Conservation (phyloP, 1,284 basidiomycete species). For the Malassezia cuniculi region DNA sequence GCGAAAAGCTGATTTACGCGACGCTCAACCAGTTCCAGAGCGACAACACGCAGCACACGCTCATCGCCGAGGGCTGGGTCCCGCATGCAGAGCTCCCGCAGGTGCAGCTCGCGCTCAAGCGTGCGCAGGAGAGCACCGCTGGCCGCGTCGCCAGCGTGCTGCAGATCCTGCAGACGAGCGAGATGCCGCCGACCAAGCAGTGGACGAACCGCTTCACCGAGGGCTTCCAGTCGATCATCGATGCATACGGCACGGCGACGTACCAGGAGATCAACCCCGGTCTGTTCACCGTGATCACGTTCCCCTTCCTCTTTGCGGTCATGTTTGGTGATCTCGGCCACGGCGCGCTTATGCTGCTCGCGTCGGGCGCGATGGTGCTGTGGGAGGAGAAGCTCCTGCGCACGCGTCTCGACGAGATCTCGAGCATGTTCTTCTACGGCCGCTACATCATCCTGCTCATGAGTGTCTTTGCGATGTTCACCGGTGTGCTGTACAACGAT, state of each 20-base stretch:
- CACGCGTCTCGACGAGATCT: constrained; percentile 69
- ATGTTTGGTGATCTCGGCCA: constrained; percentile 99
- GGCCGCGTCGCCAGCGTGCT: constrained; percentile 83
- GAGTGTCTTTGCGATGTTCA: constrained; percentile 83
- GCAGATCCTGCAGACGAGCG: constrained; percentile 75
- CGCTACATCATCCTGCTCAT: constrained; percentile 97
- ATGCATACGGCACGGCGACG: constrained; percentile 83
- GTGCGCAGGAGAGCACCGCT: constrained; percentile 90
- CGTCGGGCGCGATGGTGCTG: constrained; percentile 71
- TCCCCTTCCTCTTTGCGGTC: constrained; percentile 97
- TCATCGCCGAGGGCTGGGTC: constrained; percentile 96
- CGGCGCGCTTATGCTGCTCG: constrained; percentile 66
- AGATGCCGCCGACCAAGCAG: constrained; percentile 88
- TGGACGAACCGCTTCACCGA: constrained; percentile 93
- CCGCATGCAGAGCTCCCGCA: constrained; percentile 75
- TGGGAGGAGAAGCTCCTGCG: constrained; percentile 69
- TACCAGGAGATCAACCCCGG: constrained; percentile 98
- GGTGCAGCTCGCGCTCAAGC: constrained; percentile 76
- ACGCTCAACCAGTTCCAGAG: constrained; percentile 59
- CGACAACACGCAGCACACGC: constrained; percentile 80
- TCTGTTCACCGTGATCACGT: constrained; percentile 80
- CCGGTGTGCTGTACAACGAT: constrained; percentile 97
- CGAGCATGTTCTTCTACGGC: constrained; percentile 83
- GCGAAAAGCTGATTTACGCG: constrained; percentile 77
- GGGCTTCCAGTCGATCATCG: constrained; percentile 95